These are phyloP conservation scores for Lathyrus aphaca DNA, from an alignment of 306 rosid genomes.

Conservation along the genomic window DNA sequence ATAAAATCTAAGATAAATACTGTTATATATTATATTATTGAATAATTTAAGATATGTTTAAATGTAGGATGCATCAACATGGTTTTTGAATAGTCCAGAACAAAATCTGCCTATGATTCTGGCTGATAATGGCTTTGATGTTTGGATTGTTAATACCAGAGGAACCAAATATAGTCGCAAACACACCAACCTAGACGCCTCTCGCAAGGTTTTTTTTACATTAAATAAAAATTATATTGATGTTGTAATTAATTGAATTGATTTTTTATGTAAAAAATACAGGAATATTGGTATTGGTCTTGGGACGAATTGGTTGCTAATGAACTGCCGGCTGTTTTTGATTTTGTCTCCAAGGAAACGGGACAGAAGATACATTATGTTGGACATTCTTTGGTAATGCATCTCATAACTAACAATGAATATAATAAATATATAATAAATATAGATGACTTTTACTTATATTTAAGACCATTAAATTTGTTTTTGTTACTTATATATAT, in stretches of 20 bases:
- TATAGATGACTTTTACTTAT: too few species aligned
- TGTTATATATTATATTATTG: too few species aligned
- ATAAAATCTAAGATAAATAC: too few species aligned
- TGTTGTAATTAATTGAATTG: neutral
- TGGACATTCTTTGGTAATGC: slow-evolving; percentile 79
- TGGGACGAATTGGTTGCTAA: slow-evolving; percentile 70
- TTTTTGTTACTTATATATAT: too few species aligned
- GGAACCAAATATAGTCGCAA: slow-evolving; percentile 76
- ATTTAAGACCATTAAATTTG: too few species aligned
- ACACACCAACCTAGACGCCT: slow-evolving; percentile 52
- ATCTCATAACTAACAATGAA: too few species aligned
- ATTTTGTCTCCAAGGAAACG: slow-evolving; percentile 58
- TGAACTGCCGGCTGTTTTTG: slow-evolving; percentile 75
- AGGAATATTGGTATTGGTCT: slow-evolving; percentile 83
- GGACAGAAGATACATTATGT: slow-evolving; percentile 66
- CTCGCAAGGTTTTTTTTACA: neutral
- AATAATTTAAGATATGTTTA: neutral
- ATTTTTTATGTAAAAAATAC: slow-evolving; percentile 24
- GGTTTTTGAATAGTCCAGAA: slow-evolving; percentile 65
- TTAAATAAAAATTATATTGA: neutral
- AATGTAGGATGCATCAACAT: slow-evolving; percentile 71
- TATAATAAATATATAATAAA: too few species aligned
- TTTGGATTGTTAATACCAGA: slow-evolving; percentile 74
- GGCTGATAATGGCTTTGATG: slow-evolving; percentile 72
- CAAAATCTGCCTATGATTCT: slow-evolving; percentile 71